Evolutionary conservation across 2,329 filamentous ascomycete species (phyloP), one percentile per base, ranked within the genome.

Genomic region (Colletotrichum musicola): DNA sequence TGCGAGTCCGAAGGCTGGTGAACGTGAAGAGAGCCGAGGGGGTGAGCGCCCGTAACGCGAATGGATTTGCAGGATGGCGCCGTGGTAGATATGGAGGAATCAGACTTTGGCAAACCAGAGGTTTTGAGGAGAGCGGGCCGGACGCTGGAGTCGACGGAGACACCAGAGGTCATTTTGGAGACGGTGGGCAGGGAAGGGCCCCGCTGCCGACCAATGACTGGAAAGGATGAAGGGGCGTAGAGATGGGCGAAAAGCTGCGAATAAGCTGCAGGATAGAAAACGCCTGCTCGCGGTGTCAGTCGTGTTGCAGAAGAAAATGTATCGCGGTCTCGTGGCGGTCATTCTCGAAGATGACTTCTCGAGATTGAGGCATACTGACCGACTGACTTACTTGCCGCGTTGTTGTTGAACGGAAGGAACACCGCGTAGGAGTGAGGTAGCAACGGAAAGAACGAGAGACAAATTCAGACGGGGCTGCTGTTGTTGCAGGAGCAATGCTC

Each of bases 11-110:
- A 71, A n/a, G 69, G 73, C 35, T 77, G 71, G 68, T 81, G 77
- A 42, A 86, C 75, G 18, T 78, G 79, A 22, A 86, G 78, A 13
- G 75, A 79, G 6, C 84, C 84, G 35, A 83, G 72, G 13, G 84
- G 82, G 63, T 80, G 73, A 1, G 76, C 75, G n/a, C 82, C 81
- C 22, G 80, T 77, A 30, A 78, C 79, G 6, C 75, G 74, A 4
- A 83, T 74, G 10, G 81, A 83, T 58, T 76, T 74, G 70, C 78
- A 75, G 5, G 67, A 69, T 57, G 47, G 44, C 47, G 64, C 67
- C 42, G 51, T 63, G 64, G 67, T 67, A 57, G 81, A 83, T 54
- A 73, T 77, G 56, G 75, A 76, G 63, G 81, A 81, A 72, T 79
- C 72, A 62, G 80, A 80, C 72, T 80, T 82, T 57, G 75, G 73